Percentiles rank a stretch among this genome's conserved stretches.
Evolutionary conservation across 2,329 filamentous ascomycete species (phyloP).

Genomic region (Colletotrichum australisinense): DNA sequence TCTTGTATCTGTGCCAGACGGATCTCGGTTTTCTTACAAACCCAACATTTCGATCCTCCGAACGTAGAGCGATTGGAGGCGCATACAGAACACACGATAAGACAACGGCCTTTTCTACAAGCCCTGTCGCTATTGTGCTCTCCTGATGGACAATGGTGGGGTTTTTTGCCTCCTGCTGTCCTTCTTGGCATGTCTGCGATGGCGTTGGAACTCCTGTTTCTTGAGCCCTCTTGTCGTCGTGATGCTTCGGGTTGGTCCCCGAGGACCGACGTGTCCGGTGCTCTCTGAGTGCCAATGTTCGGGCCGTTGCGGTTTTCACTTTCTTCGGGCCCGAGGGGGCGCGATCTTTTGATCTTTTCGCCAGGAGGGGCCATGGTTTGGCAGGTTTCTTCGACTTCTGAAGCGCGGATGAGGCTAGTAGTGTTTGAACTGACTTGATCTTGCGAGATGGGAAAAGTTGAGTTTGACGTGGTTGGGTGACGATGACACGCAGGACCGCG

Average conservation of each 20-base stretch:
- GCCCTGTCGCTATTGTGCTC: background rate
- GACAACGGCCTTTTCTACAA: constrained; percentile 7
- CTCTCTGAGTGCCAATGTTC: background rate
- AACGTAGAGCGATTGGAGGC: background rate
- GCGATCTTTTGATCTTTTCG: background rate
- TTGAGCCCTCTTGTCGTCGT: background rate
- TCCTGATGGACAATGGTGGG: constrained; percentile 13
- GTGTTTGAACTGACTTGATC: background rate
- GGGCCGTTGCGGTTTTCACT: background rate
- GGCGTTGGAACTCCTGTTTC: background rate
- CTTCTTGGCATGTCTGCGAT: background rate
- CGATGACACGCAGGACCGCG: background rate
- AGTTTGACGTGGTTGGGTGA: background rate
- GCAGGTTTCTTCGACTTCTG: background rate
- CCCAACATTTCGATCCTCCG: background rate
- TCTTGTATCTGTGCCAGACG: background rate
- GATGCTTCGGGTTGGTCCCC: no score
- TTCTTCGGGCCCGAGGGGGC: background rate
- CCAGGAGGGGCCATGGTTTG: background rate
- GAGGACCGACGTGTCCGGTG: background rate
- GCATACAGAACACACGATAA: background rate
- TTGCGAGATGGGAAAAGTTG: background rate
- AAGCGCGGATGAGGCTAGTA: background rate
- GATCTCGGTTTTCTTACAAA: background rate
- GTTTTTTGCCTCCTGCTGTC: background rate